Base-by-base conservation (phyloP, 2,329 filamentous ascomycete species). In the Endoconidiophora laricicola region DNA sequence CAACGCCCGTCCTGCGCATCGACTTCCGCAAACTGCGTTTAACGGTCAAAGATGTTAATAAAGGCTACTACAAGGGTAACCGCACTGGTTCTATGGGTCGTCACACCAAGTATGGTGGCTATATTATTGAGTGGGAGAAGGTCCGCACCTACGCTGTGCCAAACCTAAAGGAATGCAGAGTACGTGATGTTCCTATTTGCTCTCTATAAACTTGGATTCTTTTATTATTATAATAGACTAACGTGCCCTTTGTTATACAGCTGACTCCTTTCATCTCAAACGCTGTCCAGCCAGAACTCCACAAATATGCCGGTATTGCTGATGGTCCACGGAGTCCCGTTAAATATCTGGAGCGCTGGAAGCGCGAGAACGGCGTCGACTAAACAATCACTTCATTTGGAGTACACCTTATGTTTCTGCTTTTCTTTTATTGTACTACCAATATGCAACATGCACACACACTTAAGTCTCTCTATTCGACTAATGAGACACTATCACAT, bases 11-110 rank as follows among this genome's bases (percentile, higher is more conserved):
- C 56, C 79, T 94, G 59, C 73, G 74, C 58, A 69, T 78, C 60
- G 74, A 76, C 52, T 75, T 86, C 60, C 76, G 80, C 65, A 86
- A 90, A 61, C 71, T 88, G 53, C 73, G 75, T 48, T 76, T 98
- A 60, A 95, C 86, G 10, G 94, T 90, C 57, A 98, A 98, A 69
- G 81, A 91, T 66, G 81, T 90, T 63, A 84, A 83, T 64, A 86
- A 86, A 62, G 90, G 88, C 58, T 98, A 81, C 77, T 98, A 98
- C 78, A 96, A 96, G 73, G 91, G 91, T 62, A 95, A 83, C 59
- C 75, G 88, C 44, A 82, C 86, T 1, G 91, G 91, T 1, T 79
- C 83, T 40, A 87, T 93, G 79, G 91, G 91, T 64, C 68, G 71
- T 12, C 86, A 93, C 67, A 88, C 84, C 49, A 83, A 84, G 63